A percentile compares a stretch with the other conserved stretches of the same genome.
Conservation (phyloP, 768 basidiomycete genomes). For the Phlebiopsis flavidoalba region DNA sequence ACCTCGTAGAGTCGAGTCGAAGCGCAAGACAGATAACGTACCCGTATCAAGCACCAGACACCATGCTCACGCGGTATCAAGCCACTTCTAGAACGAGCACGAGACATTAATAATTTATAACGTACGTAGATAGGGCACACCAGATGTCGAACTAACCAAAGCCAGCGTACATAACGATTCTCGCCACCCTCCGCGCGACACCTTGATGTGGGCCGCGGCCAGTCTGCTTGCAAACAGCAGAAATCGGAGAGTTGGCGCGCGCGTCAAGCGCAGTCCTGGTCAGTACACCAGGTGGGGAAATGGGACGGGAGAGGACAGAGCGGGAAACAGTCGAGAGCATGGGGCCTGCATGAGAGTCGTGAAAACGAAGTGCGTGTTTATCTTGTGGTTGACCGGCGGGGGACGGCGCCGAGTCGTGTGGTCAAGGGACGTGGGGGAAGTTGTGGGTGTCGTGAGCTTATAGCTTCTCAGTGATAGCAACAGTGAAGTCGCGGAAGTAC, state of each 20-base stretch:
- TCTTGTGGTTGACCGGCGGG: background rate
- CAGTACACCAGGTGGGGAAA: background rate
- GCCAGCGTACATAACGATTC: background rate
- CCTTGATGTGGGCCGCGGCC: background rate
- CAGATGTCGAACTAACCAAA: background rate
- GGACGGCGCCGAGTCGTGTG: background rate
- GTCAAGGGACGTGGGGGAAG: background rate
- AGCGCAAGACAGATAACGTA: too few species aligned
- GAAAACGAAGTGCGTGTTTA: background rate
- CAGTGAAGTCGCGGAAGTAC: constrained; percentile 68
- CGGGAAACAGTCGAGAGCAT: background rate
- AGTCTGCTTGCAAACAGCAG: background rate
- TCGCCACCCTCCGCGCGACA: background rate
- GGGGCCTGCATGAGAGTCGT: background rate
- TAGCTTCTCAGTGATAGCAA: constrained; percentile 45
- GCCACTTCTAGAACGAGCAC: background rate
- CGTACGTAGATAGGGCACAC: constrained; percentile 1
- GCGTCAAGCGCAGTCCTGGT: background rate
- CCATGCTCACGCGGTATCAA: background rate
- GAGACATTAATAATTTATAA: background rate
- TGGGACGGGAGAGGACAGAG: background rate
- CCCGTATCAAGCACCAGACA: background rate
- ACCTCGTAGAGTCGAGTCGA: too few species aligned
- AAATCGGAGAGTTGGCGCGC: background rate
- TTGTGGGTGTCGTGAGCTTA: background rate